Base-by-base conservation (phyloP, 106 monocot genomes). In the Hemerocallis citrina region DNA sequence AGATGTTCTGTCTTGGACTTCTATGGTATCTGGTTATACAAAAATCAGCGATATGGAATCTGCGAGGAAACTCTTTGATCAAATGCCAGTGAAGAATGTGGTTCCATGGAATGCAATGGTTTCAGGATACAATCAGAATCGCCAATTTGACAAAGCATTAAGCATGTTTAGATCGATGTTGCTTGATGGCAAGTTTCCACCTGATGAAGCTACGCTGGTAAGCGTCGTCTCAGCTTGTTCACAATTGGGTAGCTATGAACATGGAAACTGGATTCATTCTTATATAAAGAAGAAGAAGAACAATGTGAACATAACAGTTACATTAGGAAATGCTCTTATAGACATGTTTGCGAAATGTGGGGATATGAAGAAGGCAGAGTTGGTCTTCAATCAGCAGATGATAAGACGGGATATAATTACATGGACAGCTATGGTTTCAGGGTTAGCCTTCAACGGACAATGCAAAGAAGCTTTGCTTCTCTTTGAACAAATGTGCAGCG, bases 311-410 rank as follows among this genome's bases (percentile, higher is more conserved):
- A 2, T 73, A 7, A 59, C 66, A 7, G 17, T 66, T 7, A 36
- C 64, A 34, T 31, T 88, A 57, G 79, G 76, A 42, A 88, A 77
- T 68, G 71, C 83, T 41, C 70, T 88, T 14, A 54, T 88, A 23
- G 71, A 83, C 50, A 88, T 88, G 88, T 88, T 81, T 59, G 73
- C 83, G 9, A 88, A 79, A 35, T 83, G 83, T 52, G 88, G 88
- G 12, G 83, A 88, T 46, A 24, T 79, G 28, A 68, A 61, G 11
- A 67, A 57, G 24, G 62, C 88, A 9, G 57, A 68, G 59, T 51
- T 28, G 14, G 63, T 88, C 1, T 88, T 88, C 34, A 6, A 57
- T 17, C 37, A 11, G 11, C 22, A 50, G 56, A 83, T 83, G 79
- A 16, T 9, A n/a, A 59, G 23, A 15, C 73, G 60, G 56, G 65